phyloP scores from a whole-genome alignment of 495 filamentous ascomycete species.

The Amphirosellinia nigrospora region DNA sequence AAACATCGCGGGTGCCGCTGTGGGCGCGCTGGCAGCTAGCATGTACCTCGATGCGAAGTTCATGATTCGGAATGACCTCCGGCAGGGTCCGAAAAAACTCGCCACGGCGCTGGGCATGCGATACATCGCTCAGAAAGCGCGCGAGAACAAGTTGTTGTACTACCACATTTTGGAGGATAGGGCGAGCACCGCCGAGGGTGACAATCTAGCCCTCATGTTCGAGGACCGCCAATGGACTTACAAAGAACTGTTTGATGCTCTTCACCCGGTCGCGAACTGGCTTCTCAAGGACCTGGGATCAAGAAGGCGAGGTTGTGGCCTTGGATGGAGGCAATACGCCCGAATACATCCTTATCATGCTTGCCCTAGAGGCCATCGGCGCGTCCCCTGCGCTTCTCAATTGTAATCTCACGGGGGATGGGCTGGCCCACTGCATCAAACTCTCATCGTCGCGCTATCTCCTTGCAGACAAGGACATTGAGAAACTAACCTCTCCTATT shows the following conservation, averaged over 20 bases:
- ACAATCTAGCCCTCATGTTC: slow-evolving; percentile 44
- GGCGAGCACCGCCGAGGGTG: slow-evolving; percentile 31
- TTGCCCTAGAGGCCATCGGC: slow-evolving; percentile 55
- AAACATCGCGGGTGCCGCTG: slow-evolving; percentile 21
- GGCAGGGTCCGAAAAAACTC: slow-evolving; percentile 15
- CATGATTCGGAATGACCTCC: slow-evolving; percentile 43
- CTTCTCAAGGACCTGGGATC: slow-evolving; percentile 48
- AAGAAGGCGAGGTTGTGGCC: slow-evolving; percentile 47
- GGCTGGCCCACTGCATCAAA: slow-evolving; percentile 45
- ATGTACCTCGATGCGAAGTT: slow-evolving; percentile 30
- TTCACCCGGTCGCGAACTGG: slow-evolving; percentile 47
- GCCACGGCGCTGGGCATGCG: slow-evolving; percentile 6
- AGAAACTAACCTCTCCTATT: slow-evolving; percentile 38
- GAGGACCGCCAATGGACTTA: slow-evolving; percentile 47
- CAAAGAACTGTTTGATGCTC: slow-evolving; percentile 35
- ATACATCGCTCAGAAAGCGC: slow-evolving; percentile 23
- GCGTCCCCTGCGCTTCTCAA: slow-evolving; percentile 52
- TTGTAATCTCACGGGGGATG: slow-evolving; percentile 43
- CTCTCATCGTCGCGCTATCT: slow-evolving; percentile 39
- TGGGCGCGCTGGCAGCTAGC: slow-evolving; percentile 21
- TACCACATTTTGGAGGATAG: slow-evolving; percentile 45
- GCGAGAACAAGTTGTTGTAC: slow-evolving; percentile 32
- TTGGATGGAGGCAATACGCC: slow-evolving; percentile 44
- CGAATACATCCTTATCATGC: slow-evolving; percentile 52
- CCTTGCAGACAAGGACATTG: slow-evolving; percentile 39